Evolutionary conservation across 1,139 yeast genomes (phyloP).

Genomic region (Nadsonia commutata): DNA sequence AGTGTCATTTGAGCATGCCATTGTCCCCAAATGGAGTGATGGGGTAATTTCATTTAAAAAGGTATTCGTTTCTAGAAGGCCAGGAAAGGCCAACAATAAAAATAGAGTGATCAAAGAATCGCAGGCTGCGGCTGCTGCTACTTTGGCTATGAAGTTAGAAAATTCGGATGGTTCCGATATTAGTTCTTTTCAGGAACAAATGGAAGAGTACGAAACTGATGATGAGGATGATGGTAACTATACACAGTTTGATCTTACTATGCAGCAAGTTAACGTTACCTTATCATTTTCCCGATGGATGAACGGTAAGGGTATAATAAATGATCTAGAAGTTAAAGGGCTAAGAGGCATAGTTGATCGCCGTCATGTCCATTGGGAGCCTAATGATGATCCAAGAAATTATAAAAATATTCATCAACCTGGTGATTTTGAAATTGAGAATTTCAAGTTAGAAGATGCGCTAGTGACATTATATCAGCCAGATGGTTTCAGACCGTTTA

Average conservation of each 20-base stretch:
- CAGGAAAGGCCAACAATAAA: constrained; percentile 30
- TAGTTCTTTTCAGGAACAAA: background rate
- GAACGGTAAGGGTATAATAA: constrained; percentile 75
- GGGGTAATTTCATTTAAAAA: constrained; percentile 74
- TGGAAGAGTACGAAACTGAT: constrained; percentile 17
- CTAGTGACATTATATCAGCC: constrained; percentile 76
- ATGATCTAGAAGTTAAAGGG: constrained; percentile 72
- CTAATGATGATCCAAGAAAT: constrained; percentile 68
- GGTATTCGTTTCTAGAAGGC: constrained; percentile 78
- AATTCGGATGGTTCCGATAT: constrained; percentile 6
- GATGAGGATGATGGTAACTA: constrained; percentile 77
- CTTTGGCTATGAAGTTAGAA: constrained; percentile 10
- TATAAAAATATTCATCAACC: constrained; percentile 60
- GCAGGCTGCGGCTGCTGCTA: constrained; percentile 48
- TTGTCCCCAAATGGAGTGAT: constrained; percentile 88
- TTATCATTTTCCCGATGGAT: constrained; percentile 77
- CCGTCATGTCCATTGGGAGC: constrained; percentile 72
- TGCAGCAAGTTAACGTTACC: constrained; percentile 72
- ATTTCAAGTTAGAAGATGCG: constrained; percentile 70
- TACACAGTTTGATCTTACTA: constrained; percentile 84
- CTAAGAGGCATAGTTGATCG: constrained; percentile 85
- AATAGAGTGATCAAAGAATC: constrained; percentile 46
- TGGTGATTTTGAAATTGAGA: constrained; percentile 88
- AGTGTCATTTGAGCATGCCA: constrained; percentile 85
- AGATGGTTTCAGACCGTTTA: constrained; percentile 52